These are phyloP conservation scores for Diaporthe sp. DNA, from an alignment of 2,329 filamentous ascomycete species.

Conservation along the genomic window DNA sequence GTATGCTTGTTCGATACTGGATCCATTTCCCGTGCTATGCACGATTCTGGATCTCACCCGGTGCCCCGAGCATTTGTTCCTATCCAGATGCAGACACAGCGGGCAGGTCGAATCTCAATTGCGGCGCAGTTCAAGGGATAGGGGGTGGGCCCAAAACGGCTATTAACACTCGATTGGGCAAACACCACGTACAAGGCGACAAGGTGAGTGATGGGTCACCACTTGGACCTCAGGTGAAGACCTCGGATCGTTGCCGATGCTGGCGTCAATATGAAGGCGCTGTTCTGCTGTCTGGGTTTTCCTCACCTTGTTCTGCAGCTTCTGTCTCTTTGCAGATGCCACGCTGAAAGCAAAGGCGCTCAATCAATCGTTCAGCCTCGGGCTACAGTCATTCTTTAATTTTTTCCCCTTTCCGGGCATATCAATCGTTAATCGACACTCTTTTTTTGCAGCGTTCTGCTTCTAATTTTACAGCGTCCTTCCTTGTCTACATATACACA, in stretches of 20 bases:
- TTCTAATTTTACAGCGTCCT: constrained; percentile 3
- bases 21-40: constrained; percentile 6
- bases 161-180: constrained; percentile 30
- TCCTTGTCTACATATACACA: constrained; percentile 4
- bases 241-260: constrained; percentile 24
- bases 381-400: constrained; percentile 28
- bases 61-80: not conserved
- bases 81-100: constrained; percentile 21
- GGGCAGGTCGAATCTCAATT: constrained; percentile 26
- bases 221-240: constrained; percentile 20
- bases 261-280: constrained; percentile 22
- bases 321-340: constrained; percentile 19
- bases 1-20: constrained; percentile 22
- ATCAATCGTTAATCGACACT: constrained; percentile 24
- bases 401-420: not conserved
- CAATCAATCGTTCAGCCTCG: constrained; percentile 14
- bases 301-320: not conserved
- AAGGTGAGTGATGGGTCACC: constrained; percentile 23
- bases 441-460: constrained; percentile 8
- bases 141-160: constrained; percentile 27
- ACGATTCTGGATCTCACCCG: constrained; percentile 12
- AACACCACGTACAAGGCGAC: constrained; percentile 8
- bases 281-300: not conserved
- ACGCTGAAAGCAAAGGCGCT: constrained; percentile 20
- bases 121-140: constrained; percentile 24